Conservation (phyloP, 805 yeast species). For the Lipomyces chichibuensis region DNA sequence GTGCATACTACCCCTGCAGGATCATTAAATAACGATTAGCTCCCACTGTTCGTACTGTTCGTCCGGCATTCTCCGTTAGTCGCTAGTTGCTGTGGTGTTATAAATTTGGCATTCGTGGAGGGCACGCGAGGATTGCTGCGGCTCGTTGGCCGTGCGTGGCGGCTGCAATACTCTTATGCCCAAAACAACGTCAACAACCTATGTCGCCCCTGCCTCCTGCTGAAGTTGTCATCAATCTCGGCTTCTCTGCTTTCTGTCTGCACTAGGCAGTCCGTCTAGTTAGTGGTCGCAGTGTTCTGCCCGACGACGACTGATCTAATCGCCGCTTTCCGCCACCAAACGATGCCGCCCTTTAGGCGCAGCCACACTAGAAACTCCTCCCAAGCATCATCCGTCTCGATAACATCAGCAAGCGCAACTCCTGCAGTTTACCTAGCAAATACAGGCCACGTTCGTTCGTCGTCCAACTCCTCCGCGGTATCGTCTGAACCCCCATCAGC, state of each 20-base stretch:
- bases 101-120: no score
- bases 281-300: not conserved
- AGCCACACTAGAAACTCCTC: conserved; percentile 5
- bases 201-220: no score
- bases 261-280: not conserved
- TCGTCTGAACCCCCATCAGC: not conserved
- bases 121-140: no score
- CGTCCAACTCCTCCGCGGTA: not conserved
- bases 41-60: no score
- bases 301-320: not conserved
- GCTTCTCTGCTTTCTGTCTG: not conserved
- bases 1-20: no score
- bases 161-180: no score
- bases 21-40: no score
- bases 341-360: conserved; percentile 15
- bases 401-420: not conserved
- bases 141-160: no score
- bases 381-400: conserved; percentile 1
- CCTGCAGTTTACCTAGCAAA: not conserved
- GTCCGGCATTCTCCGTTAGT: no score
- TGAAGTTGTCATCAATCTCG: no score
- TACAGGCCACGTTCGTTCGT: not conserved
- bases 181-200: no score
- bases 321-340: not conserved
- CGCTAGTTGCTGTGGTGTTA: no score